A percentile compares a stretch with the other conserved stretches of the same genome.
Evolutionary conservation across 495 filamentous ascomycete species (phyloP).

Genomic region (Xylaria acuta): DNA sequence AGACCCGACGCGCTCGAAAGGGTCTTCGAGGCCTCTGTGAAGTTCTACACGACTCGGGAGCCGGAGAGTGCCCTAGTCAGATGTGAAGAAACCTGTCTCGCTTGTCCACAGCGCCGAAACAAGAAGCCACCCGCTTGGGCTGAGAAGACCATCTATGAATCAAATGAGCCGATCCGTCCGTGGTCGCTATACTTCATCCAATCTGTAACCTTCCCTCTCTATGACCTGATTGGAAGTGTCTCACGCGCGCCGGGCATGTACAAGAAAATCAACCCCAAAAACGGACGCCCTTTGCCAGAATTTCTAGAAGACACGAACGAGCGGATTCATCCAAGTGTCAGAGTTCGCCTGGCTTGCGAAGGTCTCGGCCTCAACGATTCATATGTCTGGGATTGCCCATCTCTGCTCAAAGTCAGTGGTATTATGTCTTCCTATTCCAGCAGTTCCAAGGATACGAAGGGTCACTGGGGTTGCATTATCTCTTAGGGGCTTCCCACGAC

Average conservation of each 20-base stretch:
- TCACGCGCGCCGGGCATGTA: conserved; percentile 66
- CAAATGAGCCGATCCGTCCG: conserved; percentile 58
- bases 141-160: conserved; percentile 50
- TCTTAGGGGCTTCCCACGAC: background rate
- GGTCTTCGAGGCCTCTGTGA: conserved; percentile 54
- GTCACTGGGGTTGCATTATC: background rate
- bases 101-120: conserved; percentile 16
- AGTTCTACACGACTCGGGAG: conserved; percentile 48
- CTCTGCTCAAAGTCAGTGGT: conserved; percentile 44
- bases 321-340: conserved; percentile 67
- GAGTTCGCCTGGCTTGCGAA: conserved; percentile 57
- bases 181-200: conserved; percentile 65
- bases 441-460: no score
- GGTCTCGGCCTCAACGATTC: conserved; percentile 65
- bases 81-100: conserved; percentile 27
- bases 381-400: conserved; percentile 58
- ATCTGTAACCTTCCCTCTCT: conserved; percentile 54
- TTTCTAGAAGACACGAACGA: conserved; percentile 67
- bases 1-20: conserved; percentile 58
- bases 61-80: conserved; percentile 26
- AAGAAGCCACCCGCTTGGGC: conserved; percentile 49
- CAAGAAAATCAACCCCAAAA: conserved; percentile 59
- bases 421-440: background rate
- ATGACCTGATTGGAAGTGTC: conserved; percentile 57
- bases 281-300: conserved; percentile 44